Evolutionary conservation across 768 basidiomycete genomes (phyloP).

Genomic region (Lactarius tabidus): DNA sequence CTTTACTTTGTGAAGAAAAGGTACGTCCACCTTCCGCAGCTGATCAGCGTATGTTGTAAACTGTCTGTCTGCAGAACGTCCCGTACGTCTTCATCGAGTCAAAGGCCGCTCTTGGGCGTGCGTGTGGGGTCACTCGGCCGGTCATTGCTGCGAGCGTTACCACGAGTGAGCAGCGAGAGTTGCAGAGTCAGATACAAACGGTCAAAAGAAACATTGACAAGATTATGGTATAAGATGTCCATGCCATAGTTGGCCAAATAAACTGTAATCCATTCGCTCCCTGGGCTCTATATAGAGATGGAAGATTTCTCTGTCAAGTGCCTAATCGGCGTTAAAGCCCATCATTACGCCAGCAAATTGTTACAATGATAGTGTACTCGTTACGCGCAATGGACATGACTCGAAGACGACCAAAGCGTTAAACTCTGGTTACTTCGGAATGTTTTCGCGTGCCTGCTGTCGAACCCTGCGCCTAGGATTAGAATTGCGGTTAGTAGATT

Average conservation of each 20-base stretch:
- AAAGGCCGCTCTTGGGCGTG: conserved; percentile 93
- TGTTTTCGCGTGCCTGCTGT: conserved; percentile 84
- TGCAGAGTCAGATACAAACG: conserved; percentile 81
- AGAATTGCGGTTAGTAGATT: not conserved
- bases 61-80: conserved; percentile 64
- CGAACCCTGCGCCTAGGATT: conserved; percentile 64
- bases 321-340: not conserved
- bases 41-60: not conserved
- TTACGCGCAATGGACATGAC: conserved; percentile 13
- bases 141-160: conserved; percentile 96
- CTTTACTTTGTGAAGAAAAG: conserved; percentile 98
- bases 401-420: conserved; percentile 17
- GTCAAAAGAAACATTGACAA: conserved; percentile 83
- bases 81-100: conserved; percentile 93
- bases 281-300: not conserved
- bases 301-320: not conserved
- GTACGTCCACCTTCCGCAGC: conserved; percentile 36
- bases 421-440: conserved; percentile 60
- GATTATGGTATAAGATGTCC: conserved; percentile 40
- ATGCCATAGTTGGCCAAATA: not conserved
- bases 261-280: not conserved
- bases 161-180: conserved; percentile 91
- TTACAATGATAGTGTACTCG: conserved; percentile 18
- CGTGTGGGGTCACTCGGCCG: conserved; percentile 91
- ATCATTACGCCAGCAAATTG: conserved; percentile 14